Base-by-base conservation (phyloP, 352 stramenopile species). In the Phytophthora pini region DNA sequence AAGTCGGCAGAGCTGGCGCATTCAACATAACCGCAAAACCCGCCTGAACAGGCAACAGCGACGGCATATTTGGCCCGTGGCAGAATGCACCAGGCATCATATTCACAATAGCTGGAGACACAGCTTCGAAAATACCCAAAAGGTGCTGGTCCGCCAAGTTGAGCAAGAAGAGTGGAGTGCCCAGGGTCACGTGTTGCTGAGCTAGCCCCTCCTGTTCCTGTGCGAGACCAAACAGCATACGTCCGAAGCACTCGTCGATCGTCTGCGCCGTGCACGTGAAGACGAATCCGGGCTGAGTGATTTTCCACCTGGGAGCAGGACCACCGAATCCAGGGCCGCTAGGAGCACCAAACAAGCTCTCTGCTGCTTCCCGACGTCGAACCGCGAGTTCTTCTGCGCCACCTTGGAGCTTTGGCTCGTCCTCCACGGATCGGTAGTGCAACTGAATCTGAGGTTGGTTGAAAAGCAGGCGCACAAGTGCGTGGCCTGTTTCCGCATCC, bases 211-310 rank as follows among this genome's bases (percentile, higher is more conserved):
- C 88, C 6, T 93, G 82, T n/a, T 95, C 87, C 20, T 81, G 82
- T 1, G 74, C 61, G 0, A 95, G 53, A 8, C 88, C 89, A 65
- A 97, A 93, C 0, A 97, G 53, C 81, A 95, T 91, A 4, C 89
- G 82, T 1, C 88, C 89, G 66, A 97, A 97, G 56, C 77, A 89
- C 49, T 97, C 89, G 55, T 97, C 88, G 55, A 97, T 94, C n/a
- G 75, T 95, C 13, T 77, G 56, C 20, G 78, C 80, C 3, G 75
- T 94, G 73, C 88, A 96, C n/a, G 77, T 73, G 51, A 97, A 88
- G 12, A 97, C 79, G 46, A 94, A 97, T 10, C 89, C 89, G 1
- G 89, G 85, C 22, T 75, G 65, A 32, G 74, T 64, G 3, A 77
- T 59, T 57, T 80, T 82, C 69, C 73, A 91, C 34, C 77, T 76